Percentiles rank a stretch among this genome's conserved stretches.
Evolutionary conservation across 179 eudicot species (phyloP).

Genomic region (Amaranthus tricolor): DNA sequence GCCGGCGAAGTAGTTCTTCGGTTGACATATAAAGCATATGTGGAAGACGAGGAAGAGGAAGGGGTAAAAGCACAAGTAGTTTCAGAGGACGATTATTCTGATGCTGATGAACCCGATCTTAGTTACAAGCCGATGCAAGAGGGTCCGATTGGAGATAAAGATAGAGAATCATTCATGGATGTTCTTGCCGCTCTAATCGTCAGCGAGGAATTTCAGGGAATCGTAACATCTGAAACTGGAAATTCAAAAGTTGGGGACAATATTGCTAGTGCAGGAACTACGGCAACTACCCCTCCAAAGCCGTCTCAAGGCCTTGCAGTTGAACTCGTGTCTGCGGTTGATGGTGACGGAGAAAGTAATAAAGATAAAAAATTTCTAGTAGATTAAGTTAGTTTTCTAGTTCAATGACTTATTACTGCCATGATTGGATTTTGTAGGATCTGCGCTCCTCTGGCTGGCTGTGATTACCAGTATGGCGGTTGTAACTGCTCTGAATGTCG

Average conservation of each 20-base stretch:
- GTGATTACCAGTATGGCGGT: constrained; percentile 61
- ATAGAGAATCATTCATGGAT: constrained; percentile 81
- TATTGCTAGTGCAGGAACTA: constrained; percentile 29
- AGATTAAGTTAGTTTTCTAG: neutral
- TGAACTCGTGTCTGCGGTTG: constrained; percentile 32
- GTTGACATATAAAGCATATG: constrained; percentile 92
- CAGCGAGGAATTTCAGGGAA: constrained; percentile 96
- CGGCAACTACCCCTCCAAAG: constrained; percentile 34
- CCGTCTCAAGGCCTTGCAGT: constrained; percentile 26
- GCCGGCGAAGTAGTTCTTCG: constrained; percentile 78
- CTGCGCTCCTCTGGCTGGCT: constrained; percentile 70
- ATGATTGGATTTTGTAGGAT: constrained; percentile 45
- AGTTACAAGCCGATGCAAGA: constrained; percentile 40
- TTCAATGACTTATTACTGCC: constrained; percentile 7
- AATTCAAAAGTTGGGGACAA: constrained; percentile 35
- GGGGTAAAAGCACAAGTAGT: constrained; percentile 32
- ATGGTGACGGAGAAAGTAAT: constrained; percentile 35
- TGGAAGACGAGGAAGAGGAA: constrained; percentile 96
- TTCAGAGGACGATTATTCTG: constrained; percentile 70
- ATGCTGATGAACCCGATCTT: constrained; percentile 55
- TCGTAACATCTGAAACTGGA: constrained; percentile 77
- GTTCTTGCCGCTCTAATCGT: constrained; percentile 88
- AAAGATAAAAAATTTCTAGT: constrained; percentile 40
- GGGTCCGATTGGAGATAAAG: constrained; percentile 31
- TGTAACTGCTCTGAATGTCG: constrained; percentile 59